Evolutionary conservation across 1,284 basidiomycete genomes (phyloP).

Genomic region (Fomitopsis pinicola): DNA sequence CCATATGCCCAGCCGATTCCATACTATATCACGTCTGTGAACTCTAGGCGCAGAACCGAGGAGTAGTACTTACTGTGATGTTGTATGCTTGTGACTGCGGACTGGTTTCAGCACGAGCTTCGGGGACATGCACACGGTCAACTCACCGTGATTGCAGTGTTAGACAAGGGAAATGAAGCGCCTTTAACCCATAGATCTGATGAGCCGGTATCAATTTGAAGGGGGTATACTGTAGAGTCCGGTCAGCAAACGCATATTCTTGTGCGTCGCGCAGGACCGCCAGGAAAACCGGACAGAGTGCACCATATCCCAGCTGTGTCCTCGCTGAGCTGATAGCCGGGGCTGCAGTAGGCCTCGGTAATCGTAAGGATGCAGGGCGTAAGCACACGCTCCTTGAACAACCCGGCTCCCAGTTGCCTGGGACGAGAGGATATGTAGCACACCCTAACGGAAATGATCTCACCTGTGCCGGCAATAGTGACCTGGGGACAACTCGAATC

Average conservation of each 20-base stretch:
- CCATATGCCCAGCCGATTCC: slow-evolving; percentile 75
- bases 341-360: too few species aligned
- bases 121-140: background rate
- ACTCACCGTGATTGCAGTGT: slow-evolving; percentile 48
- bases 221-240: slow-evolving; percentile 44
- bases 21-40: slow-evolving; percentile 43
- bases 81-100: slow-evolving; percentile 45
- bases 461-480: slow-evolving; percentile 56
- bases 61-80: slow-evolving; percentile 46
- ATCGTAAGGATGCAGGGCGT: too few species aligned
- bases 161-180: slow-evolving; percentile 44
- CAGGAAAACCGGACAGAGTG: too few species aligned
- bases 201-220: slow-evolving; percentile 80
- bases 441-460: slow-evolving; percentile 17
- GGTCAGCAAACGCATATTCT: background rate
- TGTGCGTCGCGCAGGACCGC: background rate
- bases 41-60: background rate
- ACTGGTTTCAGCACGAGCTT: background rate
- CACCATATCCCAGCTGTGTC: too few species aligned
- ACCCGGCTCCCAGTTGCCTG: too few species aligned
- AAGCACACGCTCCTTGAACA: too few species aligned
- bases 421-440: too few species aligned
- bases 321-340: too few species aligned
- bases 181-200: slow-evolving; percentile 77
- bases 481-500: slow-evolving; percentile 38